Base-by-base conservation (phyloP, 1,284 basidiomycete species). In the Abortiporus biennis region DNA sequence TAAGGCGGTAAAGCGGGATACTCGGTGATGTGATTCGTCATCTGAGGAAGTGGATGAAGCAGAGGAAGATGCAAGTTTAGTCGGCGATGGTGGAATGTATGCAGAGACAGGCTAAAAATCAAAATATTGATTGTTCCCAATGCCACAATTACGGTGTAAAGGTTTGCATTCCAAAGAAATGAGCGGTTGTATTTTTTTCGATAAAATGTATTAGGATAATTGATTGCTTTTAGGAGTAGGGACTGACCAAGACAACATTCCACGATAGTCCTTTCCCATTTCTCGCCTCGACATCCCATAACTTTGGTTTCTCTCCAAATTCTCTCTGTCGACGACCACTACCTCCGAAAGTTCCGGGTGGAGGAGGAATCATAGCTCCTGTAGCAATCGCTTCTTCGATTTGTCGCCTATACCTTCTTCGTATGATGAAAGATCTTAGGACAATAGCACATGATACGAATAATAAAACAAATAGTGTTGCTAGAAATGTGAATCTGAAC, bases 401-500 rank as follows among this genome's bases (percentile, higher is more conserved):
- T 16, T 64, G 67, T 11, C 64, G 66, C 38, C 72, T 72, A 59
- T 74, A 76, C 20, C 77, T 71, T 19, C 78, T 65, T n/a, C 82
- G 73, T 24, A 80, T 54, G 47, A 80, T 56, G 47, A 76, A 76
- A 0, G 81, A 80, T 37, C 82, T 72, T 40, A 78, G 62, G 45
- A 84, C 71, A 49, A 85, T 78, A 4, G 73, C 71, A 36, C 67
- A 74, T 12, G 80, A 84, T 40, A 85, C 71, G 40, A 76, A 65
- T 11, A 85, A 66, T 41, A 85, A 71, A 36, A 85, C 66, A 50
- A 82, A 68, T 24, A 85, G 70, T 1, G 81, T 82, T 19, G 80
- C 80, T 29, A 85, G 72, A 55, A 85, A 85, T 1, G 80, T 84
- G 57, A 82, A 77, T 20, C 81, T 84, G 20, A 38, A 21, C 20